Base-by-base conservation (phyloP, 2,329 filamentous ascomycete genomes). In the Colletotrichum tofieldiae region DNA sequence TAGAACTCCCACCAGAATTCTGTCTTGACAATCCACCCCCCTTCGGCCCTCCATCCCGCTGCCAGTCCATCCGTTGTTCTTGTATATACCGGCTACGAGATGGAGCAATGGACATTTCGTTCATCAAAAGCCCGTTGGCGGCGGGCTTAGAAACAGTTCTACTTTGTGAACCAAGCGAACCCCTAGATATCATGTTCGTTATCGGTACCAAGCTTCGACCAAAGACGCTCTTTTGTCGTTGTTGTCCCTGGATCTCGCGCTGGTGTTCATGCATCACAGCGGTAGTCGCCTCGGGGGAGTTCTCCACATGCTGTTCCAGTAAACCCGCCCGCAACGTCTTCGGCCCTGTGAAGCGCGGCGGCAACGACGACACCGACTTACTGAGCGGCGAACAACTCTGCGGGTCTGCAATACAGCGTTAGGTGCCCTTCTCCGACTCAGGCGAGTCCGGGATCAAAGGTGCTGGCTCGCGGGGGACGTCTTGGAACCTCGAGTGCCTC, bases 1-100 rank as follows among this genome's bases (percentile, higher is more conserved):
- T 18, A 14, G 14, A 2, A 2, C 8, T 5, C n/a, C n/a, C 8
- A 2, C 3, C 4, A 1, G 18, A 6, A 18, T 6, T 6, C n/a
- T 3, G 14, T 11, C n/a, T 56, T 9, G n/a, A 18, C n/a, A 18
- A 16, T 11, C 14, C 16, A 16, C 2, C 14, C 8, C 20, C n/a
- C 20, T 26, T 58, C 37, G 9, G 37, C 7, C 8, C 14, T 26
- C 29, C 20, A 3, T 2, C n/a, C 6, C 35, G 55, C n/a, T 14
- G 12, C 55, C 55, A 41, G 6, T 26, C 37, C 55, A 41, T 39
- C 14, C 37, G 14, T 14, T 39, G 20, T 1, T 9, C 7, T 26
- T 20, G n/a, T 18, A 26, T 11, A 14, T 7, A 1, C 14, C 35
- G 51, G 18, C 29, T 20, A 16, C 51, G 29, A 32, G 29, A 55